Evolutionary conservation across 345 rosid genomes (phyloP).

Genomic region (Noccaea caerulescens): DNA sequence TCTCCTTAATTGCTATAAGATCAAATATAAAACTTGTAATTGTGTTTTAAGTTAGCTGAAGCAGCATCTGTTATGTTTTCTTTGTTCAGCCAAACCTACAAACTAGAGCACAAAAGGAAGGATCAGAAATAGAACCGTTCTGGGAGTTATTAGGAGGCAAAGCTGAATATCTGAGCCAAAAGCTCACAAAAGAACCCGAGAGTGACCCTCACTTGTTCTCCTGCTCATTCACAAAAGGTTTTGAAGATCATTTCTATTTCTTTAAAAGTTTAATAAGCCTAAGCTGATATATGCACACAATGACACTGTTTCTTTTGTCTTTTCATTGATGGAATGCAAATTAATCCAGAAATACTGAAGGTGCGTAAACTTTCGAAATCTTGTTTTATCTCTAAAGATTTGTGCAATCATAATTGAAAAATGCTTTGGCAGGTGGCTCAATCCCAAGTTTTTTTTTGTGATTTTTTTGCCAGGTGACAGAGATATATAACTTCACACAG

Average conservation of each 20-base stretch:
- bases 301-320: slow-evolving; percentile 33
- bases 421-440: slow-evolving; percentile 29
- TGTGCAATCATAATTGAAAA: neutral
- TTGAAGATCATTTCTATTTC: slow-evolving; percentile 19
- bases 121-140: slow-evolving; percentile 89
- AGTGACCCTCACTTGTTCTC: slow-evolving; percentile 91
- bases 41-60: slow-evolving; percentile 12
- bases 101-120: slow-evolving; percentile 89
- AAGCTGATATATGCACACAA: slow-evolving; percentile 27
- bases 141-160: slow-evolving; percentile 94
- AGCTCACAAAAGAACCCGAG: slow-evolving; percentile 71
- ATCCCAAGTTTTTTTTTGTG: neutral
- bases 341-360: slow-evolving; percentile 74
- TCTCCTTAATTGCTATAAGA: slow-evolving; percentile 4
- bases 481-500: slow-evolving; percentile 87
- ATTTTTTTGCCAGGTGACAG: slow-evolving; percentile 66
- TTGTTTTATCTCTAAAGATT: neutral
- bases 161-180: slow-evolving; percentile 76
- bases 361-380: slow-evolving; percentile 48
- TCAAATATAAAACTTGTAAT: neutral
- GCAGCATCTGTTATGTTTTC: slow-evolving; percentile 21
- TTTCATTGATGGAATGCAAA: slow-evolving; percentile 29
- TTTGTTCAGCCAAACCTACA: slow-evolving; percentile 84
- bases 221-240: slow-evolving; percentile 78
- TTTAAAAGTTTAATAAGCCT: slow-evolving; percentile 18